These are phyloP conservation scores for Aspergillus jensenii DNA, from an alignment of 2,329 filamentous ascomycete species.

Conservation along the genomic window DNA sequence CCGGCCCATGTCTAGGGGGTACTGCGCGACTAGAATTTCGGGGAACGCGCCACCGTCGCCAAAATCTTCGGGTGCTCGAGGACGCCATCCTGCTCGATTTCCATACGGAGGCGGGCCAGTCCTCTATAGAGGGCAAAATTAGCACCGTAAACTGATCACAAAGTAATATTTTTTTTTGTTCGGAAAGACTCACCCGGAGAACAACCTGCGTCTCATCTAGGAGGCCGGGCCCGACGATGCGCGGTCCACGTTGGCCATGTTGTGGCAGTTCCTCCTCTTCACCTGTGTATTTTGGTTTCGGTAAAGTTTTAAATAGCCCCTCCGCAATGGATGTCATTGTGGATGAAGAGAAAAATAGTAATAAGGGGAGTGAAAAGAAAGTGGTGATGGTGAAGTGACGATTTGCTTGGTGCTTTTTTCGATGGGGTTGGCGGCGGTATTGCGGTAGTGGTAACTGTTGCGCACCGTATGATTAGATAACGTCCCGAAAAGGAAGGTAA, in stretches of 20 bases:
- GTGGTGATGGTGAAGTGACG: slow-evolving; percentile 10
- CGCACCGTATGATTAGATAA: slow-evolving; percentile 5
- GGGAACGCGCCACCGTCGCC: slow-evolving; percentile 96
- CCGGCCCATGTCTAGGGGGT: slow-evolving; percentile 91
- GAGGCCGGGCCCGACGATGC: slow-evolving; percentile 76
- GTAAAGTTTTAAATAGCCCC: slow-evolving; percentile 76
- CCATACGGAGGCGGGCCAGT: slow-evolving; percentile 85
- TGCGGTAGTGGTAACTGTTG: slow-evolving; percentile 4
- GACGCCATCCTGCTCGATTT: slow-evolving; percentile 85
- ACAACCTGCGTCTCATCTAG: slow-evolving; percentile 85
- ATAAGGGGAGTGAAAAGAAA: slow-evolving; percentile 15
- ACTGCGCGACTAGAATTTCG: slow-evolving; percentile 90
- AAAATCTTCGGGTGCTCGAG: slow-evolving; percentile 84
- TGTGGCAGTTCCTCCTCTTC: slow-evolving; percentile 79
- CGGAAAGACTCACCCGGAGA: slow-evolving; percentile 58
- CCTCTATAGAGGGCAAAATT: slow-evolving; percentile 49
- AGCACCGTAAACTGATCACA: background rate
- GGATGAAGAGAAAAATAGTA: slow-evolving; percentile 16
- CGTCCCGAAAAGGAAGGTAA: background rate
- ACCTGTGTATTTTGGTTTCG: slow-evolving; percentile 86
- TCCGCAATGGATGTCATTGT: slow-evolving; percentile 66
- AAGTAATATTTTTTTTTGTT: background rate
- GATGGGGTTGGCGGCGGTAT: slow-evolving; percentile 14
- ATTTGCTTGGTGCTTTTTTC: slow-evolving; percentile 15
- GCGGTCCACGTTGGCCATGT: slow-evolving; percentile 72